Evolutionary conservation across 148 eudicot species (phyloP), one percentile per base, ranked within the genome.

Genomic region (Beta vulgaris): DNA sequence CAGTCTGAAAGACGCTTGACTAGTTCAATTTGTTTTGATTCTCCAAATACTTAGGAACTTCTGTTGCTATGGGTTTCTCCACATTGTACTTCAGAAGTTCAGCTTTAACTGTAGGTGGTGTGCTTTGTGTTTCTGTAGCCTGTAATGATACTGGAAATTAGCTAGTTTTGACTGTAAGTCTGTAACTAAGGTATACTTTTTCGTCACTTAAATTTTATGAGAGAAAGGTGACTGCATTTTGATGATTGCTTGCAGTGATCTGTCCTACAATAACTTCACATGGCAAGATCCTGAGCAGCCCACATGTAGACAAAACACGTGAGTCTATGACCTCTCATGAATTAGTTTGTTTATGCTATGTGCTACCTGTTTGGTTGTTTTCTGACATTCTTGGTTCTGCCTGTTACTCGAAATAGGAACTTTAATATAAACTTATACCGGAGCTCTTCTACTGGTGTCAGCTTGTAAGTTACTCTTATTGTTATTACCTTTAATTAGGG

Each of bases 201-300:
- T 21, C 28, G 19, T 15, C 42, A 73, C n/a, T 44, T 21, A 23
- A 35, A 2, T 8, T 55, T 31, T n/a, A 73, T 58, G 6, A 12
- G 40, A 35, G 32, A 61, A n/a, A 49, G 23, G 21, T 60, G 49
- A 61, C 34, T 49, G 60, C 44, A 1, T 57, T 51, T 60, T 63
- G 29, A 51, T 80, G 75, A 40, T 69, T 75, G 16, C 51, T 49
- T 84, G 78, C 91, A 91, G 96, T 80, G 96, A 91, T 83, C 88
- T 91, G 59, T 91, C 96, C 65, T 88, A 88, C 88, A 91, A 91
- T 59, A 88, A 91, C 72, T 87, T 91, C 21, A 83, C 87, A 16
- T 91, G 87, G 92, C 86, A 83, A 85, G 88, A 79, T 65, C 85
- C 91, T 55, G 77, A 75, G 21, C 86, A 85, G 73, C 81, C 88